Evolutionary conservation across 129 eudicot genomes (phyloP).

Genomic region (Calendula officinalis): DNA sequence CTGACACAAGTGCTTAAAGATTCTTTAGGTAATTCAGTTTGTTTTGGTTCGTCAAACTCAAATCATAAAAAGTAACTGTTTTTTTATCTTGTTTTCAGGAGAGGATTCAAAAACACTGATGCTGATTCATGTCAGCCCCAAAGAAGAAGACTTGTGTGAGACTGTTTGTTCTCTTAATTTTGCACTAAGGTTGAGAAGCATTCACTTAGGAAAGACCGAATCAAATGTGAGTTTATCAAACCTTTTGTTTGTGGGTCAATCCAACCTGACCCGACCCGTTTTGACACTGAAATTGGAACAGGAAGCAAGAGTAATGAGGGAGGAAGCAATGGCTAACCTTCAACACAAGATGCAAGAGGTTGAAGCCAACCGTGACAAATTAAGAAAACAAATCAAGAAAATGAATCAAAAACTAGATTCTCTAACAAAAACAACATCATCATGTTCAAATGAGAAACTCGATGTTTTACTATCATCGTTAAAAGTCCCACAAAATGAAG

Average conservation of each 20-base stretch:
- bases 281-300: constrained; percentile 11
- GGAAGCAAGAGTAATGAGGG: constrained; percentile 32
- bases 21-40: constrained; percentile 53
- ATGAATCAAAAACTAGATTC: constrained; percentile 34
- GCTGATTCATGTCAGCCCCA: constrained; percentile 70
- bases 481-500: constrained; percentile 6
- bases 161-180: constrained; percentile 63
- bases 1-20: constrained; percentile 77
- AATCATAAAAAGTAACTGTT: constrained; percentile 1
- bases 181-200: constrained; percentile 41
- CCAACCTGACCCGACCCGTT: not conserved
- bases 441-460: constrained; percentile 19
- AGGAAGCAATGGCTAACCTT: constrained; percentile 31
- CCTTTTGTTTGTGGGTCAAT: not conserved
- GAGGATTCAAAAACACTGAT: constrained; percentile 69
- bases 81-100: constrained; percentile 38
- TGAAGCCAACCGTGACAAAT: constrained; percentile 32
- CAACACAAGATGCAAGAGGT: constrained; percentile 35
- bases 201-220: constrained; percentile 41
- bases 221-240: constrained; percentile 34
- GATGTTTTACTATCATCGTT: constrained; percentile 5
- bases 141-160: constrained; percentile 72
- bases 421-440: constrained; percentile 30
- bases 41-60: not conserved
- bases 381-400: constrained; percentile 30